These are phyloP conservation scores for Eucalyptus brandiana DNA, from an alignment of 345 rosid genomes.

Conservation along the genomic window DNA sequence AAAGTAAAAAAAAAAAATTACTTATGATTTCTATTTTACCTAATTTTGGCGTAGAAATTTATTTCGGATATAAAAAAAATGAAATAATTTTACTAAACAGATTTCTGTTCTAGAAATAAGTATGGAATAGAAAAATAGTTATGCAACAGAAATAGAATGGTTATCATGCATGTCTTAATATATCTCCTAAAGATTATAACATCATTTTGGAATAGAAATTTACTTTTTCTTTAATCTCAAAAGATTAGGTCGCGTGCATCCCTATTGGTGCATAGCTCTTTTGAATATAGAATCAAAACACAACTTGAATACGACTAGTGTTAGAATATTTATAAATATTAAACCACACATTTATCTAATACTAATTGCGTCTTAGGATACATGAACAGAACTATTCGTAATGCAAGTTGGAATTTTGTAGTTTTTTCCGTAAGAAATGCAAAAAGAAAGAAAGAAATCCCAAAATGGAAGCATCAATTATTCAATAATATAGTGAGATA, in stretches of 20 bases:
- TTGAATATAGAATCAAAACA: background rate
- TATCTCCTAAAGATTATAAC: background rate
- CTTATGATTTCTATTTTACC: accelerated
- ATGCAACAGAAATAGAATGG: accelerated
- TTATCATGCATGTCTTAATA: background rate
- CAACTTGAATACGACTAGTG: background rate
- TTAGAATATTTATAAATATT: background rate
- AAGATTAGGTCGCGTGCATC: background rate
- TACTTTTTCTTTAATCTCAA: background rate
- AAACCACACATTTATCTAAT: background rate
- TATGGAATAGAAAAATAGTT: accelerated
- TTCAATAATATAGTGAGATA: background rate
- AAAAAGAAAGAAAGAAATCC: background rate
- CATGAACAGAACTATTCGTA: background rate
- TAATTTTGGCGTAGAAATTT: too few relatives aligned
- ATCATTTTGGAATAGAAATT: background rate
- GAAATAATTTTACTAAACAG: too few relatives aligned
- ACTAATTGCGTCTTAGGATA: background rate
- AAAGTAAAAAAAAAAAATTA: too few relatives aligned
- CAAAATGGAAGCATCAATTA: background rate
- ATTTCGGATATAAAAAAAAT: too few relatives aligned
- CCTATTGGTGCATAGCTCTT: background rate
- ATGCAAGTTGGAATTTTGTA: background rate
- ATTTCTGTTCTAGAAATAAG: accelerated
- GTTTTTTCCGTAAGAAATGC: background rate